phyloP scores from a whole-genome alignment of 73 alveolate genomes.

The Stentor coeruleus region DNA sequence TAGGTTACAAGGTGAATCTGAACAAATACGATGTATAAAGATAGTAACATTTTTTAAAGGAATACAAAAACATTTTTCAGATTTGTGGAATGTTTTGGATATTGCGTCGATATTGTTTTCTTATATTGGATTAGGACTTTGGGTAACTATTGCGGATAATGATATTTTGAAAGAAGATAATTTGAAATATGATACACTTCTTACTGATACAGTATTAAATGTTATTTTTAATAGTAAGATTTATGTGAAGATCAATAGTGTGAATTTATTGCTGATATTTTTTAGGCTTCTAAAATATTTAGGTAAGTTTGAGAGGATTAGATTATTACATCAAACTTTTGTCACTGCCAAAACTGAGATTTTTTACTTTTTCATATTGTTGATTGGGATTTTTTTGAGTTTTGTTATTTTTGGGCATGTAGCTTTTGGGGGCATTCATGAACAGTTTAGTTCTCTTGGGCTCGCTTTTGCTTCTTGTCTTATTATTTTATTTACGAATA shows the following conservation, averaged over 20 bases:
- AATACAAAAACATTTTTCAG: constrained; percentile 41
- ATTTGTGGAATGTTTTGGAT: constrained; percentile 59
- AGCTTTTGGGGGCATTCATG: constrained; percentile 49
- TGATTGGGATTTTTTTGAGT: constrained; percentile 51
- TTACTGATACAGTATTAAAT: constrained; percentile 24
- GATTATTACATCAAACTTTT: constrained; percentile 47
- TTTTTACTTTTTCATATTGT: constrained; percentile 53
- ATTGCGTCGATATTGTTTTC: constrained; percentile 45
- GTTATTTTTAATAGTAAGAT: constrained; percentile 22
- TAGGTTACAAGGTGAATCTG: neutral
- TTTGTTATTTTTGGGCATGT: constrained; percentile 56
- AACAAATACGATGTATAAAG: neutral
- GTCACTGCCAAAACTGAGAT: constrained; percentile 51
- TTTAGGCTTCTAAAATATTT: constrained; percentile 50
- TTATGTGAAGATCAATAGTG: constrained; percentile 34
- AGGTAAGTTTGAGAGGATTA: constrained; percentile 55
- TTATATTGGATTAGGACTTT: constrained; percentile 33
- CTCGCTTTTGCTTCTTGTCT: constrained; percentile 15
- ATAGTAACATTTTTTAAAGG: constrained; percentile 26
- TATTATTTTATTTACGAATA: constrained; percentile 8
- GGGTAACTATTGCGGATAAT: constrained; percentile 43
- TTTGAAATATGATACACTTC: neutral
- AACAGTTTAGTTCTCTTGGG: neutral
- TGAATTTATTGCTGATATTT: constrained; percentile 47
- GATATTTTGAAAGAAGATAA: neutral